Base-by-base conservation (phyloP, 2,329 filamentous ascomycete genomes). In the Fusarium neocosmosporiellum region DNA sequence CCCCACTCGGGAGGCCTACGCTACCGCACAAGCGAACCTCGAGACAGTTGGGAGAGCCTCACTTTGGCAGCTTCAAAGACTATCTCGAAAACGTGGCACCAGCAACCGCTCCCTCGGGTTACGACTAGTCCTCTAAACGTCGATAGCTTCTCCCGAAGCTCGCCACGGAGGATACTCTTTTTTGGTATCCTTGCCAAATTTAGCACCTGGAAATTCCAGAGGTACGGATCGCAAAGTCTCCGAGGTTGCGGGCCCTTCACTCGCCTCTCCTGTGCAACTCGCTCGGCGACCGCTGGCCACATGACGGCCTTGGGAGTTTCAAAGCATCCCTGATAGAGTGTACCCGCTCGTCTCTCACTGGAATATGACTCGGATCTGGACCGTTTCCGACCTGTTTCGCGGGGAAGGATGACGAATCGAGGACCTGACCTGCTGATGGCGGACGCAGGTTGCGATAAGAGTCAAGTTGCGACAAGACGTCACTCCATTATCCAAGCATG, bases 1-100 rank as follows among this genome's bases (percentile, higher is more conserved):
- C 68, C 67, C 59, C 67, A 59, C 66, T 36, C 55, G 66, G 70
- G 70, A 73, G 71, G 70, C 71, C 70, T 73, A 73, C 71, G 36
- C 70, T 73, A 68, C 31, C 41, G 50, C 50, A 31, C 70, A 60
- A 70, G 69, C 63, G 54, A 72, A 55, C 50, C 54, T 59, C 20
- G 11, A 46, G 24, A 41, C 39, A 24, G 62, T 67, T 67, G 70
- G 66, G 66, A 64, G 61, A 72, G 70, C 58, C 57, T 73, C 70
- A 71, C 60, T 54, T 41, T 36, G 57, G 58, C 39, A 48, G 36
- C 22, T 43, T 46, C 29, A 58, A 31, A 46, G 37, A 43, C 46
- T 29, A 63, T 27, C 37, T 58, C 46, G 53, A 39, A 73, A 71
- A 73, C 71, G 71, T 73, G 71, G 67, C 71, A 73, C 71, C 71